Base-by-base conservation (phyloP, 164 flowering plant species). In the Kingdonia uniflora region DNA sequence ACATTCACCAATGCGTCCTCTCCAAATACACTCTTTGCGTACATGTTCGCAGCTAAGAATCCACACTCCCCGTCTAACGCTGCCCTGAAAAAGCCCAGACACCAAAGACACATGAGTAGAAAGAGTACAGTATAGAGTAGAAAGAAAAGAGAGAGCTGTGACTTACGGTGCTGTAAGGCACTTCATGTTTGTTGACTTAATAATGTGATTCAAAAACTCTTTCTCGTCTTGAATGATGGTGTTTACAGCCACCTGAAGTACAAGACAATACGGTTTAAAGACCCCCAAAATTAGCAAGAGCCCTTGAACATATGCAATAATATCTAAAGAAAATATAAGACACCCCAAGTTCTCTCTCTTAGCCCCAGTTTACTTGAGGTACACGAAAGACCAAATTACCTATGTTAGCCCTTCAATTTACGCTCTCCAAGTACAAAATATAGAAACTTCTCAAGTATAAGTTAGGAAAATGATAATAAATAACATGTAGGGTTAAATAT, bases 1-100 rank as follows among this genome's bases (percentile, higher is more conserved):
- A 88, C 63, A 61, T 92, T 92, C 33, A 92, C 96, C 78, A 92
- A 68, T 24, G 96, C 98, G 77, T 92, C 98, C 72, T 92, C 98
- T 42, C 96, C 98, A 58, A 88, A 92, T 11, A 92, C 91, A 65
- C 96, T 88, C 78, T 88, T 92, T 7, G 96, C 96, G 29, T 88
- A 88, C 52, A 92, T 63, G 69, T 92, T 92, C 17, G 98, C 98
- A 49, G 98, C 95, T 5, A 92, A 76, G 71, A 80, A 88, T 0
- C 98, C 98, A 68, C 98, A 92, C 12, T 84, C 94, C 0, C 95
- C 95, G 56, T 91, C 95, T 59, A 92, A 61, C 1, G 96, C 95
- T 29, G 94, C 88, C 53, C 98, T 92, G 79, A 51, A 49, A n/a
- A 29, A 3, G 35, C 35, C 4, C 4, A 29, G 35, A 29, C 35